Base-by-base conservation (phyloP, 2,329 filamentous ascomycete genomes). In the Fusarium mundagurra region DNA sequence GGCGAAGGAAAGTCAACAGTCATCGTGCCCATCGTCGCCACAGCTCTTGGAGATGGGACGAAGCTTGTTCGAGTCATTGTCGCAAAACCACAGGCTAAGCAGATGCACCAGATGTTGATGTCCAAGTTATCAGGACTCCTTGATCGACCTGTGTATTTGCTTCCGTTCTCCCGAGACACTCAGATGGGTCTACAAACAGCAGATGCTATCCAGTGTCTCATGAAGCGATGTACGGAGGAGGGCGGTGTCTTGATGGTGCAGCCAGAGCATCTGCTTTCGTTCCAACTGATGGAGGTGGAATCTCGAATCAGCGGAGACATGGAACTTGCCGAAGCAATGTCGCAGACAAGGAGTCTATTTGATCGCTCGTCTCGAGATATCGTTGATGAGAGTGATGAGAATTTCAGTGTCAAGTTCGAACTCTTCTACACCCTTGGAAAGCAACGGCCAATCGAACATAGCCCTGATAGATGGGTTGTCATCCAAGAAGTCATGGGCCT, bases 1-100 rank as follows among this genome's bases (percentile, higher is more conserved):
- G 92, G 92, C 0, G 88, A 92, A 76, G 92, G 92, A 0, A 94
- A 93, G 71, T 90, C 90, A 0, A 92, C 91, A 0, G 88, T 93
- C 4, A 93, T 95, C 55, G 85, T 92, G 0, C 92, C 92, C 0
- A 90, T 93, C 43, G 87, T 92, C 0, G 88, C 88, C 0, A 81
- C 87, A 0, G 80, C 83, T 0, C 78, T 92, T 0, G 88, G 89
- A 0, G 83, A 93, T 53, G 82, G 84, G 0, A 76, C 79, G 0
- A 84, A 80, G 8, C 81, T 93, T 0, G 87, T 89, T 0, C 83
- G 91, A 6, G 85, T 93, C 0, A 80, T 93, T 3, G 89, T 92
- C 1, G 86, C 87, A 0, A 92, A 91, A 68, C 86, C 92, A 0
- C 86, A 92, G 41, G 86, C 88, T 0, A 85, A 84, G 20, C 91